Evolutionary conservation across 1,284 basidiomycete genomes (phyloP), one percentile per base, ranked within the genome.

Genomic region (Cutaneotrichosporon sp.): DNA sequence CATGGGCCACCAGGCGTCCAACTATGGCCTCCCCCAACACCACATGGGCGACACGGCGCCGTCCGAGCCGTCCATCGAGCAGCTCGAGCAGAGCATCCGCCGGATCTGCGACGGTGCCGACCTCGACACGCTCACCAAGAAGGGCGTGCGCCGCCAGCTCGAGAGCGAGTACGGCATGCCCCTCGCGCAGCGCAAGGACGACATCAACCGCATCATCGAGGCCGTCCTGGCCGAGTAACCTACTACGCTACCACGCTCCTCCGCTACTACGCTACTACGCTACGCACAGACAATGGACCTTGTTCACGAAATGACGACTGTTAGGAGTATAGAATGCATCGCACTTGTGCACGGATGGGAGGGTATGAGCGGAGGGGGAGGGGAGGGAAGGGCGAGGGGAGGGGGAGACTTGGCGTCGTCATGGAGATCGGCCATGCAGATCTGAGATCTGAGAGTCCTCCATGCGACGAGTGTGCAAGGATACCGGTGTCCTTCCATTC

Each of bases 111-210:
- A 83, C 20, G 81, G 82, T 24, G 91, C 91, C 0, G 92, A 97
- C 79, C 82, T 97, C 58, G 92, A 92, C 72, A 87, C 86, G 22
- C 84, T 95, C 60, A 95, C 93, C 54, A 97, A 97, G 82, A 87
- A 92, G 68, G 89, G 89, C 68, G 88, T 97, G 58, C 85, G 94
- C 53, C 84, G 87, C 62, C 86, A 87, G 72, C 81, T 97, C 54
- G 91, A 95, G 79, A 86, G 87, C 62, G 84, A 85, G 67, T 94
- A 88, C 72, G 87, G 87, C 29, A 85, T 74, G 24, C 73, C 69
- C 27, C 68, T 83, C 45, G 66, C 66, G 2, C 58, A 65, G 16
- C 72, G 77, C 63, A 83, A 82, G 69, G 80, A 79, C 46, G 63
- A 68, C 42, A 82, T 82, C 63, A 82, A 81, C 62, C 70, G 69